Base-by-base conservation (phyloP, 169 alveolate species). In the Cryptosporidium sp. region DNA sequence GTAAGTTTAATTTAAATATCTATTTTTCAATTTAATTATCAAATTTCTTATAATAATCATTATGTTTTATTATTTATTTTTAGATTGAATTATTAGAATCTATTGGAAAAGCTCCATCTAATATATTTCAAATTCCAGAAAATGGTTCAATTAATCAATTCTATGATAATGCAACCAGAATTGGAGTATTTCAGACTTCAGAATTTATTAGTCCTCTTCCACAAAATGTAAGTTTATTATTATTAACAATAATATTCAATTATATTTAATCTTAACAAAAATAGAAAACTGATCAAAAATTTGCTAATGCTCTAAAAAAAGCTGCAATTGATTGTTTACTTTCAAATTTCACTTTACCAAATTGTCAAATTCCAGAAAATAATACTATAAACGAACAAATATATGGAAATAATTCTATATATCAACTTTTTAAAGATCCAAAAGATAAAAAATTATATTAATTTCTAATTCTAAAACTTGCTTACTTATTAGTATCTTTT, bases 241-340 rank as follows among this genome's bases (percentile, higher is more conserved):
- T 69, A 37, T 21, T 23, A 14, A 14, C 0, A 44, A 0, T 69
- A 26, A 12, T 44, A 69, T 16, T 21, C 26, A 16, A 45, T n/a
- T 26, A 44, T 72, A 51, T 52, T 29, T 26, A 0, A 42, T 39
- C 31, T 35, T 45, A 18, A 21, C n/a, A 2, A 23, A 35, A 18
- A 10, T 42, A 80, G 89, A 80, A 62, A 80, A 80, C 89, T 14
- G 58, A 80, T 21, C 89, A 80, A 44, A 80, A 80, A 62, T 80
- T 80, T 33, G 89, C 89, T 37, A 62, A 29, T n/a, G 67, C 65
- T 23, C 45, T 80, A 6, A 60, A 62, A 44, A 80, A 80, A 48
- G 89, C 89, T 18, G 89, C 89, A 16, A 61, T 60, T 62, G 89
- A 60, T 31, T 80, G 89, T 31, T 29, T 65, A 1, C 45, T 62